Conservation (phyloP, 345 rosid species). For the Arabis hirsuta region DNA sequence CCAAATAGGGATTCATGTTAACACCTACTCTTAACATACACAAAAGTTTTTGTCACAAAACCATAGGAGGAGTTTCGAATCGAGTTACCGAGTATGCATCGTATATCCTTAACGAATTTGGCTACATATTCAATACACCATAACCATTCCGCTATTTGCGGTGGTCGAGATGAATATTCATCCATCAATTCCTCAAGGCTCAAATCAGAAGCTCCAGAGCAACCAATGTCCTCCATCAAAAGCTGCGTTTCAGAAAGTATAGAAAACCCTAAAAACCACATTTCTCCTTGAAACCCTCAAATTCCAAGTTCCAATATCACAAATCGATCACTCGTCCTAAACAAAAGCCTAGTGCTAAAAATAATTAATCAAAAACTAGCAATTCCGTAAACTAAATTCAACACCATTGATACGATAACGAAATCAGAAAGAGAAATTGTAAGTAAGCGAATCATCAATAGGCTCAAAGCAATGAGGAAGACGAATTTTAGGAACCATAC, state of each 20-base stretch:
- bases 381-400: background rate
- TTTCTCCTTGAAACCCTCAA: slow-evolving; percentile 1
- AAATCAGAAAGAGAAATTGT: background rate
- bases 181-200: slow-evolving; percentile 35
- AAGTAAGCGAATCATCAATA: background rate
- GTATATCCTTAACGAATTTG: slow-evolving; percentile 34
- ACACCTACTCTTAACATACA: slow-evolving; percentile 11
- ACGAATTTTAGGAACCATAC: slow-evolving; percentile 20
- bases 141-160: slow-evolving; percentile 38
- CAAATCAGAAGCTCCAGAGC: slow-evolving; percentile 25
- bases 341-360: background rate
- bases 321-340: slow-evolving; percentile 6
- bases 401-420: background rate
- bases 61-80: background rate
- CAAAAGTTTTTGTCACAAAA: no score
- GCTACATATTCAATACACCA: slow-evolving; percentile 45
- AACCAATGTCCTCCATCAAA: slow-evolving; percentile 33
- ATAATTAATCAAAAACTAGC: background rate
- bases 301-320: slow-evolving; percentile 16
- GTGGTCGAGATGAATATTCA: slow-evolving; percentile 32
- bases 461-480: slow-evolving; percentile 2
- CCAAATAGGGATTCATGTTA: background rate
- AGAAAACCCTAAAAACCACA: background rate
- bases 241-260: slow-evolving; percentile 16
- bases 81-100: slow-evolving; percentile 35